These are phyloP conservation scores for Claviceps sp. DNA, from an alignment of 2,329 filamentous ascomycete genomes.

Conservation along the genomic window DNA sequence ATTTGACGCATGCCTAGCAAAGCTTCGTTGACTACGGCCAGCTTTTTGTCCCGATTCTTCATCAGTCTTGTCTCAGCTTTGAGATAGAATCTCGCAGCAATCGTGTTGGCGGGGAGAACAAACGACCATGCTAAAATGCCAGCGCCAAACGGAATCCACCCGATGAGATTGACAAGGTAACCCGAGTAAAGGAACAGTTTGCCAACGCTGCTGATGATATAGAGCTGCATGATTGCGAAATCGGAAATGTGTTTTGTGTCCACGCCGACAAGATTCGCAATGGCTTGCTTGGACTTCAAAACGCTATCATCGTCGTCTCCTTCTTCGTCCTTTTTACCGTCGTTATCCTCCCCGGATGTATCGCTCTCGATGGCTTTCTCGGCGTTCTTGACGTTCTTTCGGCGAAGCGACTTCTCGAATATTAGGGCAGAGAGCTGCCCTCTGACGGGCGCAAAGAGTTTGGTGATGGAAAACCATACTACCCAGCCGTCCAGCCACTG, in stretches of 20 bases:
- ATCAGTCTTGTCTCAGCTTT: constrained; percentile 55
- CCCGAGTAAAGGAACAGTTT: constrained; percentile 52
- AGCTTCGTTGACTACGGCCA: constrained; percentile 63
- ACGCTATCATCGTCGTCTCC: constrained; percentile 39
- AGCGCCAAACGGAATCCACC: constrained; percentile 53
- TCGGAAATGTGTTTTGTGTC: constrained; percentile 57
- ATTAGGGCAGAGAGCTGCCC: constrained; percentile 58
- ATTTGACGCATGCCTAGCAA: constrained; percentile 71
- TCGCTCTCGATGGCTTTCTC: constrained; percentile 29
- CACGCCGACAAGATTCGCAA: constrained; percentile 68
- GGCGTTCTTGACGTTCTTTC: constrained; percentile 61
- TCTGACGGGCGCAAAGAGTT: constrained; percentile 52
- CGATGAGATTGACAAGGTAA: constrained; percentile 57
- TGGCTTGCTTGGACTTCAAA: constrained; percentile 46
- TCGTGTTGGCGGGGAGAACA: constrained; percentile 56
- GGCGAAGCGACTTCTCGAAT: constrained; percentile 63
- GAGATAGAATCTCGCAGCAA: constrained; percentile 50
- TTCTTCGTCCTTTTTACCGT: constrained; percentile 29
- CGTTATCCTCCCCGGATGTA: constrained; percentile 16
- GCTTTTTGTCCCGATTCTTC: constrained; percentile 63
- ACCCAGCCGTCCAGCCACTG: constrained; percentile 50
- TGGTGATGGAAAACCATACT: constrained; percentile 52
- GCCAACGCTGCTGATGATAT: constrained; percentile 47
- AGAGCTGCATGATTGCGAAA: constrained; percentile 52
- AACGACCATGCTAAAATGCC: constrained; percentile 52